A percentile compares a stretch with the other conserved stretches of the same genome.
Evolutionary conservation across 176 grass and related monocot species (phyloP).

Genomic region (Chrysopogon serrulatus): DNA sequence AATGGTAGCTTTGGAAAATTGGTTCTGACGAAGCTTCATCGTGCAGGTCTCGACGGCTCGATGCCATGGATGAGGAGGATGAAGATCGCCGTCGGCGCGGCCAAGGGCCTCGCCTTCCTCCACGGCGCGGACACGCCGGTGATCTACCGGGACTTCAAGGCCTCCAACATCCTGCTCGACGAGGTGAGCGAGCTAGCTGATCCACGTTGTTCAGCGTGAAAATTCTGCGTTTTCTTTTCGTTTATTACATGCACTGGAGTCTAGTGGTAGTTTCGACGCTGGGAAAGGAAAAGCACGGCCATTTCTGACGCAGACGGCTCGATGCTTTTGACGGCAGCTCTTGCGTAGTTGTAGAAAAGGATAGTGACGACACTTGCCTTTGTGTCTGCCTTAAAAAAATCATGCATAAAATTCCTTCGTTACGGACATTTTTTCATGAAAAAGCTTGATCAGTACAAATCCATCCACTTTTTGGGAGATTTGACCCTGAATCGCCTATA

Average conservation of each 20-base stretch:
- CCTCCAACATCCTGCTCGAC: constrained; percentile 85
- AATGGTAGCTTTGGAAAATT: too few species aligned
- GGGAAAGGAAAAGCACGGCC: neutral
- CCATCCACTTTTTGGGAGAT: neutral
- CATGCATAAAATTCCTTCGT: neutral
- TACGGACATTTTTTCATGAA: neutral
- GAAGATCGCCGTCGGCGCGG: constrained; percentile 67
- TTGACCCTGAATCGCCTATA: neutral
- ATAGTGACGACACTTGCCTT: neutral
- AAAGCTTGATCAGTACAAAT: neutral
- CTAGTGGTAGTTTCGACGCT: neutral
- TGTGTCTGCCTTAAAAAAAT: neutral
- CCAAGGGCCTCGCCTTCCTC: constrained; percentile 89
- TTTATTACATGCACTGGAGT: neutral
- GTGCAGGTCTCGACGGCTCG: constrained; percentile 34
- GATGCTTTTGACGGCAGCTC: neutral
- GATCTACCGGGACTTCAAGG: constrained; percentile 96
- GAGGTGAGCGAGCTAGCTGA: constrained; percentile 42
- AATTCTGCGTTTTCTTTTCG: neutral
- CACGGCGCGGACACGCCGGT: constrained; percentile 74
- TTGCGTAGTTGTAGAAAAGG: neutral
- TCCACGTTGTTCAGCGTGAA: neutral
- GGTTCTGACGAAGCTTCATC: constrained; percentile 1
- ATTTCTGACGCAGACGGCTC: neutral
- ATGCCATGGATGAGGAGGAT: constrained; percentile 78